phyloP scores from a whole-genome alignment of 495 filamentous ascomycete species.

The Evansstolkia leycettana region DNA sequence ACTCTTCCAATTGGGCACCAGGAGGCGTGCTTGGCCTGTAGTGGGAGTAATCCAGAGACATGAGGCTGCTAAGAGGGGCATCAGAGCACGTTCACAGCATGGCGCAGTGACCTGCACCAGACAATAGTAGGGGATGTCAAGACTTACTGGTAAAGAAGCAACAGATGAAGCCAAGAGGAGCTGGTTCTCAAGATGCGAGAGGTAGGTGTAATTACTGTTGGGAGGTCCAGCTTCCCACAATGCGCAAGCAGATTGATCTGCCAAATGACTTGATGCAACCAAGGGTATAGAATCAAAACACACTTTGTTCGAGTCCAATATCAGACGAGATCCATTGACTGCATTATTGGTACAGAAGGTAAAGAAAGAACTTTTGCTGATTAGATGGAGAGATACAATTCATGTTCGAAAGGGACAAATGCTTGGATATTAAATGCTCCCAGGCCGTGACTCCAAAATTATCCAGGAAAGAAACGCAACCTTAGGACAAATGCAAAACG shows the following conservation, averaged over 20 bases:
- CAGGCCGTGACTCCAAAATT: neutral
- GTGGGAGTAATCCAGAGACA: slow-evolving; percentile 33
- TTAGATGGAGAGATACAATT: slow-evolving; percentile 4
- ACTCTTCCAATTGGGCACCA: slow-evolving; percentile 18
- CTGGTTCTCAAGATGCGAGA: neutral
- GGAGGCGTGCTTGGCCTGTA: slow-evolving; percentile 39
- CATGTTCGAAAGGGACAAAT: slow-evolving; percentile 15
- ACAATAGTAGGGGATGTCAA: too few species aligned
- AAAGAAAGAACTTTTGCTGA: slow-evolving; percentile 3
- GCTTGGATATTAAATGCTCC: slow-evolving; percentile 33
- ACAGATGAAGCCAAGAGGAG: neutral
- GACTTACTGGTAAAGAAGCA: neutral
- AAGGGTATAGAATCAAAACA: neutral
- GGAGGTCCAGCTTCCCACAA: slow-evolving; percentile 15
- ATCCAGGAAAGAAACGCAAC: neutral
- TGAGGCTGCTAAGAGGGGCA: slow-evolving; percentile 11
- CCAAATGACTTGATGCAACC: slow-evolving; percentile 1
- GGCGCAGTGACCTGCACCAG: too few species aligned
- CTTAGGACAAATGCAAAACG: neutral
- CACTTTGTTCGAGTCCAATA: too few species aligned
- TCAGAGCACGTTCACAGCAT: too few species aligned
- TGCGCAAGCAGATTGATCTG: slow-evolving; percentile 2
- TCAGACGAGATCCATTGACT: too few species aligned
- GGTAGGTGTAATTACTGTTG: neutral
- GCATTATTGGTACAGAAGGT: neutral